Percentiles rank a stretch among this genome's conserved stretches.
phyloP scores from a whole-genome alignment of 2,329 filamentous ascomycete genomes.

The Ophiostoma montium region DNA sequence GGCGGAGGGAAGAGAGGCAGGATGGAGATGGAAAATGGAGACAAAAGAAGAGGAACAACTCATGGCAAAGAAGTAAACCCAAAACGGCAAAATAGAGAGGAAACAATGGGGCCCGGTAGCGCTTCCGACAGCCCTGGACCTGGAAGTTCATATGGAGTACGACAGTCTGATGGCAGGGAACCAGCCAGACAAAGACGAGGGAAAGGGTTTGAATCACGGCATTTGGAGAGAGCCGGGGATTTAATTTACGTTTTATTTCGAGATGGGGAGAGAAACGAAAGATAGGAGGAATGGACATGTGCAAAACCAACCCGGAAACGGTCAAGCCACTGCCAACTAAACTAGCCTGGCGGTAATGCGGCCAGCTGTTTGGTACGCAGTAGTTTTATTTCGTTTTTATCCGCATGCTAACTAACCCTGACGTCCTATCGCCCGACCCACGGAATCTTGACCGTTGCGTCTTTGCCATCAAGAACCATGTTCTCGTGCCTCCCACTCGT shows the following conservation, averaged over 20 bases:
- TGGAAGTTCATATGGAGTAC: background rate
- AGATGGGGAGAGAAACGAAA: background rate
- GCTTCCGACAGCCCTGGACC: background rate
- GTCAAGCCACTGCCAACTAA: too few species aligned
- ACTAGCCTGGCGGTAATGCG: too few species aligned
- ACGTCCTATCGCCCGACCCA: too few species aligned
- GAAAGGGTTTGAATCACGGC: background rate
- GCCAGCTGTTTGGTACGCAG: too few species aligned
- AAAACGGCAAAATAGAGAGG: background rate
- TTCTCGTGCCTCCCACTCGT: too few species aligned
- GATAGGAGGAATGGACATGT: background rate
- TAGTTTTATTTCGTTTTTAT: too few species aligned
- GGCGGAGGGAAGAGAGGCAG: background rate
- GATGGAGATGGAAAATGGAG: background rate
- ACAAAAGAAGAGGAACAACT: background rate
- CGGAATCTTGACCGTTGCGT: too few species aligned
- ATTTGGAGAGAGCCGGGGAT: background rate
- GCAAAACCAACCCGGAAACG: background rate
- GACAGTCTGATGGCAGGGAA: background rate
- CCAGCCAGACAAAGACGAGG: background rate
- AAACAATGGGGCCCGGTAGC: background rate
- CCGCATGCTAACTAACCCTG: too few species aligned
- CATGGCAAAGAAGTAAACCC: background rate
- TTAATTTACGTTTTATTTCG: background rate
- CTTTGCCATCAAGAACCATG: too few species aligned